phyloP scores from a whole-genome alignment of 805 yeast species.

The Lipomyces orientalis region DNA sequence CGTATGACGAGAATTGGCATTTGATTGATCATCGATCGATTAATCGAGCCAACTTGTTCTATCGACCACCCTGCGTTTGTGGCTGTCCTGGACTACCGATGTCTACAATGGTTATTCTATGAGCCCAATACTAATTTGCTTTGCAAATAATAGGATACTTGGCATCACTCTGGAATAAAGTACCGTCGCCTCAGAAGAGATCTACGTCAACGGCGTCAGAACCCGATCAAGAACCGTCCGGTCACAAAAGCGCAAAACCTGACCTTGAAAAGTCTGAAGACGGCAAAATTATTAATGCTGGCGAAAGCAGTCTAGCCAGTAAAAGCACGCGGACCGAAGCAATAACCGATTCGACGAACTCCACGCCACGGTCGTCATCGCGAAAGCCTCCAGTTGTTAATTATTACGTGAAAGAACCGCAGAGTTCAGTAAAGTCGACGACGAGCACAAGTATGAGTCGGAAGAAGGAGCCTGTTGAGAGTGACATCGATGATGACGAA shows the following conservation, averaged over 20 bases:
- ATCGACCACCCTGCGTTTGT: background rate
- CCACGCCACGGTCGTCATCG: background rate
- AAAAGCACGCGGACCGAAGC: background rate
- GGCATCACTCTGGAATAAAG: background rate
- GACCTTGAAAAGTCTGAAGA: background rate
- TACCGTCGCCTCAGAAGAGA: background rate
- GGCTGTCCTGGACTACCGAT: background rate
- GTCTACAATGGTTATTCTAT: background rate
- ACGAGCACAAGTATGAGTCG: background rate
- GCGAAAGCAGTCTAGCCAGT: background rate
- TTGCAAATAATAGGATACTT: background rate
- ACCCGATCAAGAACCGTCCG: background rate
- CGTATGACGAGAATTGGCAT: no score
- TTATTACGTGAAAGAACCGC: background rate
- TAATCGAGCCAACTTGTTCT: no score
- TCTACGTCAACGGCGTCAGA: background rate
- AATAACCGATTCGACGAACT: background rate
- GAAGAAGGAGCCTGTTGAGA: background rate
- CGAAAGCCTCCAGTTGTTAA: background rate
- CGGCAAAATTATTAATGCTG: background rate
- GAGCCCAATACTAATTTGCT: background rate
- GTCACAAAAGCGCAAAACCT: background rate
- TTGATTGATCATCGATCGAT: background rate
- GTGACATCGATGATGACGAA: conserved; percentile 5
- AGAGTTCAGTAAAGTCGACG: background rate